Base-by-base conservation (phyloP, 2,329 filamentous ascomycete species). In the Penicillium occitanis region DNA sequence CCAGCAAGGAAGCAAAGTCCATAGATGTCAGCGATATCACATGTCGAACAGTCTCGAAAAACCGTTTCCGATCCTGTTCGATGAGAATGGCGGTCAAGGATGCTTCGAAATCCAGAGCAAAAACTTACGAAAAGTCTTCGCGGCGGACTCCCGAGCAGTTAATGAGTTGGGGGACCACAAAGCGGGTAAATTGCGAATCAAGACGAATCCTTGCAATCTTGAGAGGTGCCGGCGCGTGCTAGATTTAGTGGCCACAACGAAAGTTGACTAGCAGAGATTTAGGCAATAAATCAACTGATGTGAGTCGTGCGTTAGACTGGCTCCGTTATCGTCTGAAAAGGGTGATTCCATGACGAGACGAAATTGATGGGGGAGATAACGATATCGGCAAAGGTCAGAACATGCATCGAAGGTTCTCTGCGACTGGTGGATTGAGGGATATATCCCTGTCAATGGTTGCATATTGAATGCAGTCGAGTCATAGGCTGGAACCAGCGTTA, bases 11-110 rank as follows among this genome's bases (percentile, higher is more conserved):
- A 22, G 14, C 40, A 28, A 19, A 13, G 22, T 44, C 30, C 22
- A 59, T n/a, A 17, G 22, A 55, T 61, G 37, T 19, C 46, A 53
- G 40, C 57, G 46, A 67, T 64, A 67, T 67, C 65, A 67, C 65
- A 64, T 67, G 61, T 58, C 35, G 22, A 22, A 64, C 2, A 14
- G 14, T 42, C 53, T 44, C n/a, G 14, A 46, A 35, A 35, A 50
- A 50, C 30, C 30, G 37, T 13, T 60, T 51, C 37, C 65, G 55
- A 50, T 55, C 46, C 30, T 40, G 61, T 25, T 61, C 40, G 33
- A 61, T 6, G 42, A 61, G 62, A 67, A 58, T 67, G 35, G 65
- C 65, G 65, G 65, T 67, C 65, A 67, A 53, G 61, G 44, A 35
- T 33, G 40, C 30, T 37, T 48, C 22, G 44, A 55, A 19, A 22